Evolutionary conservation across 2,329 filamentous ascomycete genomes (phyloP), one percentile per base, ranked within the genome.

Genomic region (Penicillium sclerotiorum): DNA sequence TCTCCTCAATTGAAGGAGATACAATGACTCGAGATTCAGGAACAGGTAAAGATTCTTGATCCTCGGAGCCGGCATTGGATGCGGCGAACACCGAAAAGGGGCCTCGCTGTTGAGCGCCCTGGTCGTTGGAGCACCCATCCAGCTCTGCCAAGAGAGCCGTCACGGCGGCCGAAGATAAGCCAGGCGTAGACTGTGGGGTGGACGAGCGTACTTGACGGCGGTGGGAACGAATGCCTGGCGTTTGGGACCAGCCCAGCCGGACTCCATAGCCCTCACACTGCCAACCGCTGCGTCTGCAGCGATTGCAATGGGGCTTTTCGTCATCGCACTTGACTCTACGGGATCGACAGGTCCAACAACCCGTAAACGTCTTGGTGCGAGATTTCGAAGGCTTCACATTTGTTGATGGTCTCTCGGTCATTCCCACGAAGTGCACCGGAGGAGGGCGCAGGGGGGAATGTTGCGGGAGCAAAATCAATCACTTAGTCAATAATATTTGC

Each of bases 271-370:
- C 60, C 32, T 59, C 53, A 41, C 60, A 62, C 9, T 40, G 45
- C 48, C 57, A 56, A 20, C 60, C 60, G 32, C 52, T 56, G 20
- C 50, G 57, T 36, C 39, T 52, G 47, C 60, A 62, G 23, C 57
- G 56, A 27, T 33, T 49, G 37, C 60, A 63, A 22, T 50, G 36
- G 5, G 60, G 60, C 3, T 47, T 45, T 38, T 58, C 53, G 18
- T 61, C 62, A 28, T 62, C 60, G 13, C 60, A 63, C 27, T 63
- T 63, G 17, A 62, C 50, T 41, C 54, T 46, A 30, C 60, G 56
- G 15, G 50, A 37, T 27, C 60, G 56, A 38, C 60, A 63, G 11
- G 60, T 62, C 59, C 59, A 63, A 17, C 60, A 63, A 8, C 59
- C 60, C 5, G 59, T 63, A 28, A 63, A 62, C 4, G 58, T 61